A percentile compares a stretch with the other conserved stretches of the same genome.
Evolutionary conservation across 352 stramenopile genomes (phyloP).

Genomic region (Phytophthora litchii): DNA sequence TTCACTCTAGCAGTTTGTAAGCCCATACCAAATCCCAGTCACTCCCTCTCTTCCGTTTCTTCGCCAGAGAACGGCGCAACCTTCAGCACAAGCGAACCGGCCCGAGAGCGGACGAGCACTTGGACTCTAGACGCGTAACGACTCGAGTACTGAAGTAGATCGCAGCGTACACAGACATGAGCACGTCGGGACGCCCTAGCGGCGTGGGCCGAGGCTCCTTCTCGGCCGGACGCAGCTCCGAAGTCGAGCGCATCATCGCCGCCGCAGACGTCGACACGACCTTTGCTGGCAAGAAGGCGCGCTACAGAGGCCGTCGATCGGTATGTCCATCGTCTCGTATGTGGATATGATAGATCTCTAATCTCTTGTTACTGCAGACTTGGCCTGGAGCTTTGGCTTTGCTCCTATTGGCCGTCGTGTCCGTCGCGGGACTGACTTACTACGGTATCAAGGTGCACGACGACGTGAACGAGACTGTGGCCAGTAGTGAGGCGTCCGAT

Average conservation of each 20-base stretch:
- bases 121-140: conserved; percentile 17
- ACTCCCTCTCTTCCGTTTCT: conserved; percentile 29
- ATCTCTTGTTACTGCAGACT: conserved; percentile 50
- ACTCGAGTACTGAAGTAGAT: conserved; percentile 6
- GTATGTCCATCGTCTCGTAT: too few relatives aligned
- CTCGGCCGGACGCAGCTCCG: conserved; percentile 62
- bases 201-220: conserved; percentile 47
- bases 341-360: conserved; percentile 1
- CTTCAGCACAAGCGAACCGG: conserved; percentile 29
- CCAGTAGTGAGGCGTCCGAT: conserved; percentile 55
- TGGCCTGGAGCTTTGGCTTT: conserved; percentile 79
- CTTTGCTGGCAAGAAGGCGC: conserved; percentile 78
- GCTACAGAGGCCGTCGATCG: conserved; percentile 72
- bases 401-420: conserved; percentile 59
- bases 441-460: conserved; percentile 74
- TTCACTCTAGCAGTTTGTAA: not conserved
- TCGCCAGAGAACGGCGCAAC: conserved; percentile 15
- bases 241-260: conserved; percentile 85
- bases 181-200: conserved; percentile 36
- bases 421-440: conserved; percentile 72
- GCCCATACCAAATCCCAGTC: conserved; percentile 1
- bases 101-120: not conserved
- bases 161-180: conserved; percentile 33
- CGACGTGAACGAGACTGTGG: conserved; percentile 53
- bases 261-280: conserved; percentile 80